Conservation (phyloP, 1,284 basidiomycete species). For the Microbotryomycetes sp. region DNA sequence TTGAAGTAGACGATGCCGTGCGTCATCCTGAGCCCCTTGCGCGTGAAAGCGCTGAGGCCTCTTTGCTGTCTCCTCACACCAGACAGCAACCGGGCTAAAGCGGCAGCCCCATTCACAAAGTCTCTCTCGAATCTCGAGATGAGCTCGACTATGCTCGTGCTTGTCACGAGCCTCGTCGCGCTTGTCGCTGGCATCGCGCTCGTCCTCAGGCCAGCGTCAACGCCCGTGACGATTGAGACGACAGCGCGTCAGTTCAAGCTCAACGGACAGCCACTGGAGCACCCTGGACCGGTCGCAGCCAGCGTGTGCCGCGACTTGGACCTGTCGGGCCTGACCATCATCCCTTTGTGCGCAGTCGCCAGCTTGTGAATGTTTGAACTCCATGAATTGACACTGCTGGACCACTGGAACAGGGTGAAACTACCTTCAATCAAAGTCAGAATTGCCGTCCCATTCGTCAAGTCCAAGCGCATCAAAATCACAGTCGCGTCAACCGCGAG, state of each 20-base stretch:
- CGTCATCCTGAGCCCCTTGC: too few species aligned
- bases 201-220: neutral
- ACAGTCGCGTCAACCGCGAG: constrained; percentile 7
- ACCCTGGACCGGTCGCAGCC: constrained; percentile 11
- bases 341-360: constrained; percentile 20
- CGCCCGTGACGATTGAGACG: neutral
- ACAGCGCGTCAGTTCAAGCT: too few species aligned
- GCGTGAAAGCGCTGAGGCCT: too few species aligned
- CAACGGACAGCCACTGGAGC: neutral
- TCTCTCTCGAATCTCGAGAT: too few species aligned
- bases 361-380: neutral
- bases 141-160: neutral
- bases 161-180: neutral
- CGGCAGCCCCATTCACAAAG: too few species aligned
- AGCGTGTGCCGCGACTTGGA: constrained; percentile 1
- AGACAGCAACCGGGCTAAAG: too few species aligned
- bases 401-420: constrained; percentile 5
- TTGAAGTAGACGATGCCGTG: too few species aligned
- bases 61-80: too few species aligned
- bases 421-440: constrained; percentile 9
- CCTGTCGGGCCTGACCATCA: constrained; percentile 16
- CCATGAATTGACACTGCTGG: neutral
- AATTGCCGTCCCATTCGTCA: neutral
- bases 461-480: neutral
- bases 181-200: neutral